phyloP scores from a whole-genome alignment of 805 yeast species.

The Priceomyces melissophilus region DNA sequence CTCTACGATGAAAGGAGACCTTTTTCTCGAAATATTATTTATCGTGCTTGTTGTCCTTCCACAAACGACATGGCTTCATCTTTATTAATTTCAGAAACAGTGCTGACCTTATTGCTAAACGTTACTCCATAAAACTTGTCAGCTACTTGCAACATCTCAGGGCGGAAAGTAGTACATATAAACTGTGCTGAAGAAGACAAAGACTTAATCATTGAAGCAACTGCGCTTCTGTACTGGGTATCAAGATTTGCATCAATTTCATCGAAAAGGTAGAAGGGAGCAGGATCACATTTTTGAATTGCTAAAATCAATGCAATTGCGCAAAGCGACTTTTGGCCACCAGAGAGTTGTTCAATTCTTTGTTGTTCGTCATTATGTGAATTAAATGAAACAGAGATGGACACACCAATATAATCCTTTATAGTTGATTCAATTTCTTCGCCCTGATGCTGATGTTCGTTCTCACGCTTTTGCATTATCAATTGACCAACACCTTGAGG shows the following conservation, averaged over 20 bases:
- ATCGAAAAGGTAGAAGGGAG: slow-evolving; percentile 93
- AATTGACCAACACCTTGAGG: slow-evolving; percentile 79
- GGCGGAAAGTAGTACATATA: slow-evolving; percentile 93
- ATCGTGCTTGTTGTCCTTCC: slow-evolving; percentile 52
- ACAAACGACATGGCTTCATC: slow-evolving; percentile 81
- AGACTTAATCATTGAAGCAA: slow-evolving; percentile 68
- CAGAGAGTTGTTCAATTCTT: slow-evolving; percentile 85
- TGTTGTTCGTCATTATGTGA: slow-evolving; percentile 82
- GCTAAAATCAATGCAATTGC: slow-evolving; percentile 93
- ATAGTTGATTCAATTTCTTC: slow-evolving; percentile 24
- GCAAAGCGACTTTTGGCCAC: slow-evolving; percentile 96
- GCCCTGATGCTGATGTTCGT: slow-evolving; percentile 7
- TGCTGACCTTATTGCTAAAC: slow-evolving; percentile 77
- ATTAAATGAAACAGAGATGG: slow-evolving; percentile 86
- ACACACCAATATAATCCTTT: slow-evolving; percentile 73
- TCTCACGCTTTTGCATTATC: slow-evolving; percentile 51
- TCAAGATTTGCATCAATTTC: slow-evolving; percentile 96
- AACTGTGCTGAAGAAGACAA: slow-evolving; percentile 76
- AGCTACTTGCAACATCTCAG: slow-evolving; percentile 86
- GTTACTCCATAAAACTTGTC: slow-evolving; percentile 85
- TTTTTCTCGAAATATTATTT: not conserved
- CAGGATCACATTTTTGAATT: slow-evolving; percentile 92
- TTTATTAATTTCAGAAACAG: slow-evolving; percentile 64
- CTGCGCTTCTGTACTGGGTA: slow-evolving; percentile 84
- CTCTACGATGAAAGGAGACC: too few species aligned